phyloP scores from a whole-genome alignment of 116 monocot genomes.

The Posidonia oceanica region DNA sequence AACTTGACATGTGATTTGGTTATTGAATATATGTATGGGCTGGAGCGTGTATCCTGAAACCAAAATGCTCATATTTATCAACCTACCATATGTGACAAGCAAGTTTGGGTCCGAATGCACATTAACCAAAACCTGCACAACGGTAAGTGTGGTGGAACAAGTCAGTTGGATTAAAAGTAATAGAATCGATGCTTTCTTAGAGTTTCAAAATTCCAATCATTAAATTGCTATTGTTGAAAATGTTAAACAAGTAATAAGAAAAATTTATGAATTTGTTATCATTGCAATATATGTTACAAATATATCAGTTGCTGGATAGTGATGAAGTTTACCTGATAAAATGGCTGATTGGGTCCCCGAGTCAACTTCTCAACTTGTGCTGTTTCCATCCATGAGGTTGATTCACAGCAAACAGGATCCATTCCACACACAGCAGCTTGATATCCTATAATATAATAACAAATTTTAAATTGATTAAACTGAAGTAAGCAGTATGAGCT shows the following conservation, averaged over 20 bases:
- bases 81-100: conserved; percentile 81
- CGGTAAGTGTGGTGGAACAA: not conserved
- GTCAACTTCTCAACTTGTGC: conserved; percentile 59
- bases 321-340: conserved; percentile 57
- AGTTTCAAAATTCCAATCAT: not conserved
- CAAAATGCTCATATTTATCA: not conserved
- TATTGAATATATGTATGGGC: no score
- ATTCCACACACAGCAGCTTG: conserved; percentile 85
- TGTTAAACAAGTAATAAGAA: no score
- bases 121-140: conserved; percentile 85
- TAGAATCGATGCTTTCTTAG: not conserved
- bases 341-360: conserved; percentile 79
- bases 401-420: conserved; percentile 96
- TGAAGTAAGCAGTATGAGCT: not conserved
- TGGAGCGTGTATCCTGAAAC: no score
- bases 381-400: conserved; percentile 83
- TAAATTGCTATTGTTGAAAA: not conserved
- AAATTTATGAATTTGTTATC: no score
- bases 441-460: conserved; percentile 38
- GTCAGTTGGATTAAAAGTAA: not conserved
- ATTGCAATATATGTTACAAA: not conserved
- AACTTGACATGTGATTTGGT: no score
- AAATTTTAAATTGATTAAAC: not conserved
- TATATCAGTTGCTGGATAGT: no score
- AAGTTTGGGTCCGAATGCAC: conserved; percentile 71